These are phyloP conservation scores for Pseudogymnoascus sp. DNA, from an alignment of 2,329 filamentous ascomycete species.

Conservation along the genomic window DNA sequence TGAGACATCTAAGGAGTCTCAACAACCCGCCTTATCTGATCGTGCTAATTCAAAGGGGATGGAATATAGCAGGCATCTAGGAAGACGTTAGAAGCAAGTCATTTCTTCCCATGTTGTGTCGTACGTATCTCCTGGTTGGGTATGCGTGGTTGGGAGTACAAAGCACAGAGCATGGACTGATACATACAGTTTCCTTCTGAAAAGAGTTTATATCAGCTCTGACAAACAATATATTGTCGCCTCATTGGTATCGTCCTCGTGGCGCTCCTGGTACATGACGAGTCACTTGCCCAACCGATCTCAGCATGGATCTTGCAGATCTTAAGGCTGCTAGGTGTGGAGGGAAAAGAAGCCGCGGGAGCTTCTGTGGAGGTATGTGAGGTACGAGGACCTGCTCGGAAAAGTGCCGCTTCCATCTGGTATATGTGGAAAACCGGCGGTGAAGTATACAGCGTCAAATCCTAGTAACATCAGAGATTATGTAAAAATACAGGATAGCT, in stretches of 20 bases:
- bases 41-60: background rate
- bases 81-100: background rate
- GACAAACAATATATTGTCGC: background rate
- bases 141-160: constrained; percentile 3
- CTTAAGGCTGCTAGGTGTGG: background rate
- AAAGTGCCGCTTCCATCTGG: background rate
- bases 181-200: background rate
- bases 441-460: background rate
- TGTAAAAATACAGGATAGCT: background rate
- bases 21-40: background rate
- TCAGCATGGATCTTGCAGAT: constrained; percentile 6
- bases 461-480: background rate
- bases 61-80: background rate
- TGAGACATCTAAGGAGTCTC: background rate
- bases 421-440: background rate
- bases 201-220: background rate
- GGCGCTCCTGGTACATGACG: background rate
- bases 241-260: background rate
- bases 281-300: constrained; percentile 5
- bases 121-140: background rate
- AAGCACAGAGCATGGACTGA: background rate
- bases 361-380: background rate
- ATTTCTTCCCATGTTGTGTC: background rate
- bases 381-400: background rate
- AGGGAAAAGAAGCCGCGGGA: background rate